phyloP scores from a whole-genome alignment of 495 filamentous ascomycete genomes.

The Penicillium daleae region DNA sequence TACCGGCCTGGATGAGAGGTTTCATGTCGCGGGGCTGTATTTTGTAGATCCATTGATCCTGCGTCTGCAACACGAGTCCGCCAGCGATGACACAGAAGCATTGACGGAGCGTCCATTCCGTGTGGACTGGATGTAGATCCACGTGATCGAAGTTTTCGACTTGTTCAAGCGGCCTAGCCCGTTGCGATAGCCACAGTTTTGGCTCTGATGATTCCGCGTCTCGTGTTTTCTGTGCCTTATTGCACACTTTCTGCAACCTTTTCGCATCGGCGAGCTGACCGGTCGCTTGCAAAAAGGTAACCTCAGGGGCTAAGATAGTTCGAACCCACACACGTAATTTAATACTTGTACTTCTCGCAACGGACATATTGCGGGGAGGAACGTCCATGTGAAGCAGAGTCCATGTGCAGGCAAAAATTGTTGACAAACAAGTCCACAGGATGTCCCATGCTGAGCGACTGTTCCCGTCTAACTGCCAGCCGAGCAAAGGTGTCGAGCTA shows the following conservation, averaged over 20 bases:
- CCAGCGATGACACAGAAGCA: constrained; percentile 11
- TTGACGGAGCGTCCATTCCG: constrained; percentile 12
- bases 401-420: constrained; percentile 28
- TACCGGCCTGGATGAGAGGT: constrained; percentile 13
- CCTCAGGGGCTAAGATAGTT: constrained; percentile 15
- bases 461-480: constrained; percentile 23
- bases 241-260: background rate
- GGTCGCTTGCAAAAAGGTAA: background rate
- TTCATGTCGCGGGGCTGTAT: background rate
- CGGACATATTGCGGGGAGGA: background rate
- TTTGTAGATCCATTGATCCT: constrained; percentile 17
- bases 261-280: background rate
- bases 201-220: background rate
- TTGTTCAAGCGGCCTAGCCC: background rate
- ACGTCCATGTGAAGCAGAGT: constrained; percentile 21
- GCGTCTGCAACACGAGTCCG: constrained; percentile 14
- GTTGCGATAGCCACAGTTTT: constrained; percentile 7
- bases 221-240: background rate
- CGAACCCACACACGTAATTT: constrained; percentile 10
- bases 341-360: background rate
- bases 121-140: background rate
- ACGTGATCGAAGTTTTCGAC: background rate
- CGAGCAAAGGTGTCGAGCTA: constrained; percentile 14
- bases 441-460: constrained; percentile 26
- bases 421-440: constrained; percentile 25